phyloP scores from a whole-genome alignment of 2,329 filamentous ascomycete genomes.

The Zarea fungicola region DNA sequence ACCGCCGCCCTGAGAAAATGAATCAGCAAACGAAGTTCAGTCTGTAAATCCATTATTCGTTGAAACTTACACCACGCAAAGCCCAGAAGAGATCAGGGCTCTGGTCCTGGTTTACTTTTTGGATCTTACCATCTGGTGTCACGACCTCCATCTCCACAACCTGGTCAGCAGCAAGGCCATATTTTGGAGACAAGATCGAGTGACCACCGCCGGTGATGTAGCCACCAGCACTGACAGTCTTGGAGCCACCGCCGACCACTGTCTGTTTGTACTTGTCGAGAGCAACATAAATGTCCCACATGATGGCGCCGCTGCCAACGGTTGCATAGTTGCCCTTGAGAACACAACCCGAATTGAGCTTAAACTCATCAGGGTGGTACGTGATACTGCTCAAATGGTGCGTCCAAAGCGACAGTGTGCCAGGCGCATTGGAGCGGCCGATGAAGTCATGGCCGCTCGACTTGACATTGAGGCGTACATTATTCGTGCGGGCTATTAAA shows the following conservation, averaged over 20 bases:
- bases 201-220: slow-evolving; percentile 60
- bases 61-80: slow-evolving; percentile 45
- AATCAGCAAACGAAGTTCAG: too few species aligned
- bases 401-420: slow-evolving; percentile 50
- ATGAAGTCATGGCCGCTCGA: slow-evolving; percentile 39
- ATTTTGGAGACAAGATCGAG: slow-evolving; percentile 44
- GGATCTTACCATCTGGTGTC: slow-evolving; percentile 42
- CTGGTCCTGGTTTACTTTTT: slow-evolving; percentile 47
- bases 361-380: slow-evolving; percentile 36
- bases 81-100: slow-evolving; percentile 61
- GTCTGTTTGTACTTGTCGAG: slow-evolving; percentile 40
- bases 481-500: slow-evolving; percentile 33
- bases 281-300: slow-evolving; percentile 41
- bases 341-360: slow-evolving; percentile 33
- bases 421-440: slow-evolving; percentile 41
- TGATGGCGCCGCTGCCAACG: slow-evolving; percentile 47
- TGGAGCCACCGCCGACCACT: slow-evolving; percentile 50
- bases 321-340: slow-evolving; percentile 47
- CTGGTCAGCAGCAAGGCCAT: slow-evolving; percentile 59
- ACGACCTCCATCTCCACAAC: slow-evolving; percentile 55
- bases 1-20: slow-evolving; percentile 46
- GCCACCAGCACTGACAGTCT: slow-evolving; percentile 54
- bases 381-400: slow-evolving; percentile 39
- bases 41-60: neutral
- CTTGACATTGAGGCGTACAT: slow-evolving; percentile 38